A percentile compares a stretch with the other conserved stretches of the same genome.
Evolutionary conservation across 108 stramenopile species (phyloP).

Genomic region (Cyclotella atomus): DNA sequence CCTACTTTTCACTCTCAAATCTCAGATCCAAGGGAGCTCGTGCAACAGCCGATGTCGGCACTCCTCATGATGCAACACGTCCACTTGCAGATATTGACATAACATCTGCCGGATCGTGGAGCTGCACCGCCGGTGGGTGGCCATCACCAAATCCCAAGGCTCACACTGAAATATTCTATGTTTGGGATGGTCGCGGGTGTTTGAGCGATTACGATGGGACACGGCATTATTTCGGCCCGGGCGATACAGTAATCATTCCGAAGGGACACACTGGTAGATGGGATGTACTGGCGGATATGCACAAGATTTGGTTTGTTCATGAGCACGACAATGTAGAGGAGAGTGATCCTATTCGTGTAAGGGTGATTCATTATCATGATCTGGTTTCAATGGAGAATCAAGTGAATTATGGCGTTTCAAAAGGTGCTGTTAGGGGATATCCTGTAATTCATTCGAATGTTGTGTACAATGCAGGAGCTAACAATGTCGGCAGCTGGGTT

Average conservation of each 20-base stretch:
- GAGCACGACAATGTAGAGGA: constrained; percentile 55
- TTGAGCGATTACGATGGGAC: constrained; percentile 62
- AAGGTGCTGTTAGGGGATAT: constrained; percentile 24
- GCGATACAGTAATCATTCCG: constrained; percentile 77
- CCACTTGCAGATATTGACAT: constrained; percentile 7
- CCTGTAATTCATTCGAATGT: constrained; percentile 29
- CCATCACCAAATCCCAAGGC: constrained; percentile 52
- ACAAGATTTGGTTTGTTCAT: constrained; percentile 77
- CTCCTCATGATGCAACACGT: constrained; percentile 56
- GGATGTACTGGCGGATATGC: constrained; percentile 67
- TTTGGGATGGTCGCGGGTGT: constrained; percentile 63
- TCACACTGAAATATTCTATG: constrained; percentile 70
- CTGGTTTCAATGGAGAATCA: constrained; percentile 29
- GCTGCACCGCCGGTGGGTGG: constrained; percentile 74
- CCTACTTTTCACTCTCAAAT: constrained; percentile 52
- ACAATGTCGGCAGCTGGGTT: constrained; percentile 60
- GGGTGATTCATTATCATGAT: constrained; percentile 49
- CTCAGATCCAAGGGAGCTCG: constrained; percentile 60
- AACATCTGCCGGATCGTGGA: constrained; percentile 59
- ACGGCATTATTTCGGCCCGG: constrained; percentile 68
- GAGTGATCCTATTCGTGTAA: constrained; percentile 50
- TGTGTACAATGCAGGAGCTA: constrained; percentile 63
- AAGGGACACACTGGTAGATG: constrained; percentile 74
- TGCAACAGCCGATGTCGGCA: constrained; percentile 53
- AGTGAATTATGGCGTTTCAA: constrained; percentile 22